phyloP scores from a whole-genome alignment of 345 rosid species.

The Aurinia saxatilis region DNA sequence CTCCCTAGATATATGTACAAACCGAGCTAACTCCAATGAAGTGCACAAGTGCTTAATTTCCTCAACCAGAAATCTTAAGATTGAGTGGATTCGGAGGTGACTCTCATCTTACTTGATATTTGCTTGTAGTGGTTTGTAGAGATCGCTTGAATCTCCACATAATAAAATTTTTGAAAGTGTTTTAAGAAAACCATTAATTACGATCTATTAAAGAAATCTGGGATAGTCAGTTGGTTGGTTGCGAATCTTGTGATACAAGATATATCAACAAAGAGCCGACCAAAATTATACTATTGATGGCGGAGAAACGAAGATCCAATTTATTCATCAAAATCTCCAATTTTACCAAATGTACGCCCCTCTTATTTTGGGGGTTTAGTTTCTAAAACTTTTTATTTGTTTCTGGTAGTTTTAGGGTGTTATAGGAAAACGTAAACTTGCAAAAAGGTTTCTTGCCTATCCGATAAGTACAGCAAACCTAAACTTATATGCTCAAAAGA shows the following conservation, averaged over 20 bases:
- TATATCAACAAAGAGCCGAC: neutral
- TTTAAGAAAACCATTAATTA: too few relatives aligned
- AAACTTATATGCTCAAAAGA: neutral
- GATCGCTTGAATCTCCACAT: too few relatives aligned
- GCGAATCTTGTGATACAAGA: slow-evolving; percentile 1
- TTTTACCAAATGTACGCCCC: neutral
- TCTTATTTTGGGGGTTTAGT: neutral
- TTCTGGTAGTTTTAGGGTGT: neutral
- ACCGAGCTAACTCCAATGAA: too few relatives aligned
- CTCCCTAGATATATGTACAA: too few relatives aligned
- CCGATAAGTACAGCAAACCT: neutral
- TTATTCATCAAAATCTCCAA: neutral
- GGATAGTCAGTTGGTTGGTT: neutral
- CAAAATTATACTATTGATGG: neutral
- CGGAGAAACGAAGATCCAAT: neutral
- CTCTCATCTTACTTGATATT: too few relatives aligned
- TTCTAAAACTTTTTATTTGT: neutral
- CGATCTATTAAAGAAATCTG: too few relatives aligned
- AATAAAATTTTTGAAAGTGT: too few relatives aligned
- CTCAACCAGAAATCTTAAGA: too few relatives aligned
- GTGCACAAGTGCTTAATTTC: too few relatives aligned
- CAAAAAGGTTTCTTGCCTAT: slow-evolving; percentile 2
- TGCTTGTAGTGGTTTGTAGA: too few relatives aligned
- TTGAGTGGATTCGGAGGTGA: too few relatives aligned
- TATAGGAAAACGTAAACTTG: neutral